Percentiles rank a stretch among this genome's conserved stretches.
These are phyloP conservation scores for Sporothrix brunneoviolacea DNA, from an alignment of 2,329 filamentous ascomycete genomes.

Conservation along the genomic window DNA sequence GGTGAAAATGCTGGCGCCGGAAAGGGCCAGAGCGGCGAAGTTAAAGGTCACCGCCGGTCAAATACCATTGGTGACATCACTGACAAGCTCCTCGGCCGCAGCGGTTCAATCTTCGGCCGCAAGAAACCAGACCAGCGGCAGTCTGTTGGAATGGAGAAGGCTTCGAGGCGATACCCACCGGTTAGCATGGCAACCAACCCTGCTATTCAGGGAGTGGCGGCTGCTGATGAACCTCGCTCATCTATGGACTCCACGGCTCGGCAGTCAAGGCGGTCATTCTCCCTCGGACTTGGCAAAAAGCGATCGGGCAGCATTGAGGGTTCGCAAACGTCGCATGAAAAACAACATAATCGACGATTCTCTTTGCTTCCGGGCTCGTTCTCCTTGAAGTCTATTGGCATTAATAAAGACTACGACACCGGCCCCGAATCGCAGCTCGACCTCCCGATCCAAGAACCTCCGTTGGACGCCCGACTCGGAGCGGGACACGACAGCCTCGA, in stretches of 20 bases:
- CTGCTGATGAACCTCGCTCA: slow-evolving; percentile 37
- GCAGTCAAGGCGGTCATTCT: slow-evolving; percentile 61
- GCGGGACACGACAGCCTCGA: slow-evolving; percentile 10
- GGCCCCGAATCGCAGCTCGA: slow-evolving; percentile 46
- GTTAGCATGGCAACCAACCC: slow-evolving; percentile 75
- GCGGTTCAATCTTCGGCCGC: slow-evolving; percentile 69
- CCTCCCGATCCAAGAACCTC: slow-evolving; percentile 45
- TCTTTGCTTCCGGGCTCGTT: slow-evolving; percentile 62
- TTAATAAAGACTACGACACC: slow-evolving; percentile 48
- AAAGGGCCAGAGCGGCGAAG: slow-evolving; percentile 30
- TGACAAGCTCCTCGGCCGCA: slow-evolving; percentile 78
- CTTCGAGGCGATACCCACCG: slow-evolving; percentile 68
- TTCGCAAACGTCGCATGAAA: slow-evolving; percentile 51
- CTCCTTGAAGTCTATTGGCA: slow-evolving; percentile 57
- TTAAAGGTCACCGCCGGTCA: slow-evolving; percentile 59
- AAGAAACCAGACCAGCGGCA: slow-evolving; percentile 40
- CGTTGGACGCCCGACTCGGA: slow-evolving; percentile 6
- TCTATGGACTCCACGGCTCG: slow-evolving; percentile 60
- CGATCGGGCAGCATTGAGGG: slow-evolving; percentile 58
- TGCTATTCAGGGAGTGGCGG: not conserved
- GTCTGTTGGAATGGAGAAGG: slow-evolving; percentile 37
- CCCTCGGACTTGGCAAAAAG: slow-evolving; percentile 63
- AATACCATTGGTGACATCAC: slow-evolving; percentile 75
- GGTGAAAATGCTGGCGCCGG: slow-evolving; percentile 32
- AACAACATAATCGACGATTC: slow-evolving; percentile 53